Conservation (phyloP, 139 green algal genomes). For the Chlamydomonas asymmetrica region DNA sequence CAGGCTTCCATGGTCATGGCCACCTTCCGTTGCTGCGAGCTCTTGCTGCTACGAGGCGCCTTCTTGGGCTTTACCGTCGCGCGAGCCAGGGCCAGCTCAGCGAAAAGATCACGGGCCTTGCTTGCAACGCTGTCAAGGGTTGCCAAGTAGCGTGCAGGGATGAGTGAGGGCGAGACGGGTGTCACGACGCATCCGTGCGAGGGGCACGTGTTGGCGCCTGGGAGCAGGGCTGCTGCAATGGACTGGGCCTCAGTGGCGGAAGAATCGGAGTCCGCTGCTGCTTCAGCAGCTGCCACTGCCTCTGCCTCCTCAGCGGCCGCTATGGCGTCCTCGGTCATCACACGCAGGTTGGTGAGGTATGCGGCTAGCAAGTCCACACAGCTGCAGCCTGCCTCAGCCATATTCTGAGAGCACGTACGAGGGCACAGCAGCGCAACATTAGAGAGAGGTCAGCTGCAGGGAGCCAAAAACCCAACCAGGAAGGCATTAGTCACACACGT, state of each 20-base stretch:
- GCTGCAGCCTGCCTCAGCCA: conserved; percentile 26
- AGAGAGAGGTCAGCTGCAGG: not conserved
- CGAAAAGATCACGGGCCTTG: conserved; percentile 16
- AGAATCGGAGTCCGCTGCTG: no score
- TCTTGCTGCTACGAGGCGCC: no score
- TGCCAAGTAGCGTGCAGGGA: conserved; percentile 13
- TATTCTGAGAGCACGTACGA: no score
- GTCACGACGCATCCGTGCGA: no score
- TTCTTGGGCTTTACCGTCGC: conserved; percentile 21
- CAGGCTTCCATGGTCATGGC: no score
- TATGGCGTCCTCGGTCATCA: conserved; percentile 20
- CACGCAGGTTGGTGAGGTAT: conserved; percentile 22
- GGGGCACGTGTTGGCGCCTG: no score
- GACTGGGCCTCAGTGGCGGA: no score
- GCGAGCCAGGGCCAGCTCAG: conserved; percentile 12
- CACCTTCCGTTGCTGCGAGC: no score
- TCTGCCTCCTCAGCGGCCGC: no score
- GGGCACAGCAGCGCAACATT: not conserved
- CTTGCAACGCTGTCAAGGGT: conserved; percentile 12
- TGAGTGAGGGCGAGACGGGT: conserved; percentile 22
- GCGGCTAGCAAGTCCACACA: conserved; percentile 28
- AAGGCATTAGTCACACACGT: not conserved
- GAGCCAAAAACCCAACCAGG: not conserved
- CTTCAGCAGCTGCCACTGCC: no score
- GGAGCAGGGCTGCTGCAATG: no score